Evolutionary conservation across 106 monocot genomes (phyloP).

Genomic region (Dactylorhiza incarnata): DNA sequence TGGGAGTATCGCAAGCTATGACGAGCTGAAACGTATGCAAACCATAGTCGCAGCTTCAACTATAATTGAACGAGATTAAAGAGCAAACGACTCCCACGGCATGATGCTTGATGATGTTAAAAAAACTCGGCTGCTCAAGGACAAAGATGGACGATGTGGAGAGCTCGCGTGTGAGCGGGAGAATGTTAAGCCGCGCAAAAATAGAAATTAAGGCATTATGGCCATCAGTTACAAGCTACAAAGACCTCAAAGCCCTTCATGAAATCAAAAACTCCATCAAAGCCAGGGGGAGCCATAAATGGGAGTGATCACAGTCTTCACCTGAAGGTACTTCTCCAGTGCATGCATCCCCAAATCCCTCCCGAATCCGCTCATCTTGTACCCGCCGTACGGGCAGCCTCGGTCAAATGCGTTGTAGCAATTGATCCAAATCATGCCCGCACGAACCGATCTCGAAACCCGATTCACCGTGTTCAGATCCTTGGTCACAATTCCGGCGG

Average conservation of each 20-base stretch:
- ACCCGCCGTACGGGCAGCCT: constrained; percentile 28
- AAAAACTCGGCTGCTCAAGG: too few species aligned
- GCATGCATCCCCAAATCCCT: constrained; percentile 20
- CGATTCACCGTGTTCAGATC: constrained; percentile 22
- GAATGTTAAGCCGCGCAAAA: too few species aligned
- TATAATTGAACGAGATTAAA: too few species aligned
- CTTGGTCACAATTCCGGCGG: constrained; percentile 25
- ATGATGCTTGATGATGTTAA: too few species aligned
- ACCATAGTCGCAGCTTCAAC: too few species aligned
- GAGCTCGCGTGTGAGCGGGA: too few species aligned
- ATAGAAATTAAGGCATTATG: too few species aligned
- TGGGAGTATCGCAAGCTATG: background rate
- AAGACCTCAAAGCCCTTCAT: background rate
- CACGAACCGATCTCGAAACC: constrained; percentile 23
- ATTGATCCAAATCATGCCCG: constrained; percentile 26
- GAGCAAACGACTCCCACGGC: too few species aligned
- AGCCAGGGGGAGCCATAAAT: constrained; percentile 28
- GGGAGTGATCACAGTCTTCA: constrained; percentile 31
- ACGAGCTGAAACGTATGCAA: background rate
- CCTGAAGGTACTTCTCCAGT: constrained; percentile 20
- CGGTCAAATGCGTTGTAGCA: constrained; percentile 20
- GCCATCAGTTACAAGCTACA: background rate
- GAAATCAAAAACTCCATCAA: constrained; percentile 1
- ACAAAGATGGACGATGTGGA: too few species aligned
- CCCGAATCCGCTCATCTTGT: constrained; percentile 31